Base-by-base conservation (phyloP, 2,329 filamentous ascomycete genomes). In the Epichloe baconii region DNA sequence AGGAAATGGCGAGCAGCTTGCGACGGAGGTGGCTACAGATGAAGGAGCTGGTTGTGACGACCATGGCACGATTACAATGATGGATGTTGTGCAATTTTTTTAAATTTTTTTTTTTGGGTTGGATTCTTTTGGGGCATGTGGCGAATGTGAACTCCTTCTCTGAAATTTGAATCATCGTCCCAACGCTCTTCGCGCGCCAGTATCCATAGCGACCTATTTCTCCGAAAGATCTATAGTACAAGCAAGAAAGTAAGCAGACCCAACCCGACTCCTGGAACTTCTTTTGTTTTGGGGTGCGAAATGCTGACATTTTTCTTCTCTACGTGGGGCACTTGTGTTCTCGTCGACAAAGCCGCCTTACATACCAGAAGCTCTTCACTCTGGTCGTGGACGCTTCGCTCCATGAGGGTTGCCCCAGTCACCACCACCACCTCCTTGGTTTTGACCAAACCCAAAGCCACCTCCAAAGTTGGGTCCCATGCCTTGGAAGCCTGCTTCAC, bases 351-450 rank as follows among this genome's bases (percentile, higher is more conserved):
- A 21, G 19, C 35, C 7, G 15, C 37, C 35, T 51, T 19, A 26
- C 26, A 8, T 17, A 49, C 51, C 41, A 17, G 26, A 14, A 47
- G 38, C 47, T 46, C 40, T 37, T 66, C 72, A 77, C 64, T 90
- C 87, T 54, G 86, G 85, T 55, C 87, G 78, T 57, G 85, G 83
- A 57, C 87, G 76, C 71, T 93, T 93, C 3, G 83, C 82, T 34
- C 86, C 86, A 58, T 91, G 87, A 5, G 87, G 87, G 61, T 91
- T 91, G 74, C 86, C 86, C 67, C 80, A 81, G 51, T 83, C 82
- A 52, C 81, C 69, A 51, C 68, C 44, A 5, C 31, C 44, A n/a
- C 70, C 69, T 34, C 66, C 66, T 56, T 76, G 75, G 59, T 74
- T 69, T 53, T 65, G 70, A 46, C 74, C 72, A 65, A 88, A 91